These are phyloP conservation scores for Termitomyces sp. DNA, from an alignment of 768 basidiomycete genomes.

Conservation along the genomic window DNA sequence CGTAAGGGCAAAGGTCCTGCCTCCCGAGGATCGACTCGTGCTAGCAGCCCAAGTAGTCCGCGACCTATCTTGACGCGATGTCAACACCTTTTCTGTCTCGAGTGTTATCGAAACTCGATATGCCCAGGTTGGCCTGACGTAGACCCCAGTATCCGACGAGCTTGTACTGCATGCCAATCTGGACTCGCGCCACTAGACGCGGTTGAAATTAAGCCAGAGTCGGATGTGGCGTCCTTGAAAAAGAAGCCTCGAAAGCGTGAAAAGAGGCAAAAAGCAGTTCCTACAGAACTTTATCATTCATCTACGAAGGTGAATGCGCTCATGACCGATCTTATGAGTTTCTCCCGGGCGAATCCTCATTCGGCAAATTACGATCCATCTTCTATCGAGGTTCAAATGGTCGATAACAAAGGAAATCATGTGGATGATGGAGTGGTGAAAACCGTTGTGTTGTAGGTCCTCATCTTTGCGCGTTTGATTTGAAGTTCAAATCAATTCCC, in stretches of 20 bases:
- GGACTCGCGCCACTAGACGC: constrained; percentile 67
- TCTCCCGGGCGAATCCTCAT: constrained; percentile 80
- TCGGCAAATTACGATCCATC: constrained; percentile 82
- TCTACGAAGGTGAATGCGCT: constrained; percentile 90
- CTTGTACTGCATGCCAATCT: constrained; percentile 76
- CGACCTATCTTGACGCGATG: constrained; percentile 83
- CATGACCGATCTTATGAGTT: constrained; percentile 70
- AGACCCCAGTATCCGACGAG: constrained; percentile 43
- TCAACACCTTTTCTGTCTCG: constrained; percentile 87
- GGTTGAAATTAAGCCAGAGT: constrained; percentile 72
- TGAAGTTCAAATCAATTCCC: constrained; percentile 5
- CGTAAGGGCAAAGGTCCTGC: constrained; percentile 43
- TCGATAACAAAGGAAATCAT: constrained; percentile 67
- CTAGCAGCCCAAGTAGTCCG: constrained; percentile 60
- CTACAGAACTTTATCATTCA: constrained; percentile 54
- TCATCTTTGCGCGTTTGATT: constrained; percentile 7
- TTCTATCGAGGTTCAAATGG: constrained; percentile 67
- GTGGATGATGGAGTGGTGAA: constrained; percentile 72
- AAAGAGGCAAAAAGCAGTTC: constrained; percentile 52
- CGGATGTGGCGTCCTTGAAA: constrained; percentile 39
- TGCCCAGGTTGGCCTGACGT: constrained; percentile 79
- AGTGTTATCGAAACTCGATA: constrained; percentile 78
- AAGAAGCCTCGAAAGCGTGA: constrained; percentile 63
- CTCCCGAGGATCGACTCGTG: constrained; percentile 70
- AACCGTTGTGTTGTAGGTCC: constrained; percentile 90